Percentiles rank a stretch among this genome's conserved stretches.
Evolutionary conservation across 495 filamentous ascomycete genomes (phyloP).

Genomic region (Poronia punctata): DNA sequence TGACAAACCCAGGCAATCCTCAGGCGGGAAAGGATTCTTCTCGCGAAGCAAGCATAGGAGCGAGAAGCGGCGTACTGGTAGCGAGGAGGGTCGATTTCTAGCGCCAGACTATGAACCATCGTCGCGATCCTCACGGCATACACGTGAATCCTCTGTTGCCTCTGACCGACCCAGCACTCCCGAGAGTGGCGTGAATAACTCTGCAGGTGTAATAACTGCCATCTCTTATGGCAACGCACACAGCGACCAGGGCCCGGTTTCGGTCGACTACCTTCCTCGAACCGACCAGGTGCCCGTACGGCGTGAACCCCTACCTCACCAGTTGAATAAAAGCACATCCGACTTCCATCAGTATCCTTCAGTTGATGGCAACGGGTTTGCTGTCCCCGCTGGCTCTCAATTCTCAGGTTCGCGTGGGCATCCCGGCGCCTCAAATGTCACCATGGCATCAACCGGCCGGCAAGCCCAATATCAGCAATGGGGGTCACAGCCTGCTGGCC

Average conservation of each 20-base stretch:
- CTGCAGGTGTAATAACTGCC: slow-evolving; percentile 78
- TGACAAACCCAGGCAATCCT: slow-evolving; percentile 77
- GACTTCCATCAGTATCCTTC: slow-evolving; percentile 91
- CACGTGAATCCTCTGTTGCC: slow-evolving; percentile 67
- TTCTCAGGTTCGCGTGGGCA: slow-evolving; percentile 63
- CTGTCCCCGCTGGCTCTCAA: slow-evolving; percentile 47
- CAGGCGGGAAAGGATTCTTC: slow-evolving; percentile 75
- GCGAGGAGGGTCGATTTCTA: slow-evolving; percentile 45
- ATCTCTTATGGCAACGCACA: slow-evolving; percentile 81
- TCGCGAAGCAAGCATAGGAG: slow-evolving; percentile 71
- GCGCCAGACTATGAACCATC: slow-evolving; percentile 44
- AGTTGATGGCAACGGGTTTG: slow-evolving; percentile 50
- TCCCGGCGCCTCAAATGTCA: slow-evolving; percentile 54
- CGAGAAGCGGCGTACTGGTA: slow-evolving; percentile 54
- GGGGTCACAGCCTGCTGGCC: slow-evolving; percentile 38
- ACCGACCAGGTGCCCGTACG: slow-evolving; percentile 55
- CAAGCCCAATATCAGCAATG: slow-evolving; percentile 67
- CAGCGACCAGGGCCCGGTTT: slow-evolving; percentile 62
- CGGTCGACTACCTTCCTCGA: slow-evolving; percentile 69
- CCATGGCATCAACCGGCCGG: slow-evolving; percentile 65
- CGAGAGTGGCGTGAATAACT: slow-evolving; percentile 54
- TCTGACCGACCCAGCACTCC: slow-evolving; percentile 57
- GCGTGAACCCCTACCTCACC: slow-evolving; percentile 71
- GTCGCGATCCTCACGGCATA: slow-evolving; percentile 73
- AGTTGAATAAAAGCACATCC: slow-evolving; percentile 65